Evolutionary conservation across 2,329 filamentous ascomycete genomes (phyloP).

Genomic region (Colletotrichum aenigma): DNA sequence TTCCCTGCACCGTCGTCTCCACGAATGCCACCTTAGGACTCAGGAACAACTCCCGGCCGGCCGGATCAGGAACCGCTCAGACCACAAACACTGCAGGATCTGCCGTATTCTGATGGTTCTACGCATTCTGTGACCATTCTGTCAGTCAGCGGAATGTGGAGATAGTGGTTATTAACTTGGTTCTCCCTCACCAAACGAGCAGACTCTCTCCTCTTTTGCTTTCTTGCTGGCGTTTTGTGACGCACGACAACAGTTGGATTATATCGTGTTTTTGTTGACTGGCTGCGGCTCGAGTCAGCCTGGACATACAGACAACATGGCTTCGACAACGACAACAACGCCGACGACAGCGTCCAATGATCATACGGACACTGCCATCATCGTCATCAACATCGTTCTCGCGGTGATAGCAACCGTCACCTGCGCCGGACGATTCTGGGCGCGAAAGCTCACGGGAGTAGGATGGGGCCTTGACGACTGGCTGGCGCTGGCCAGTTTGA

Average conservation of each 20-base stretch:
- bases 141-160: not conserved
- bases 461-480: conserved; percentile 4
- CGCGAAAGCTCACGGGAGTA: not conserved
- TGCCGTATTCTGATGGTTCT: not conserved
- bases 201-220: not conserved
- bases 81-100: not conserved
- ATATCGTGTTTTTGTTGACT: not conserved
- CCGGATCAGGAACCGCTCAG: not conserved
- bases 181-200: not conserved
- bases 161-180: not conserved
- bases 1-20: not conserved
- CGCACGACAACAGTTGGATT: not conserved
- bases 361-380: not conserved
- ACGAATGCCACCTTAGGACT: not conserved
- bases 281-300: not conserved
- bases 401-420: not conserved
- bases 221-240: not conserved
- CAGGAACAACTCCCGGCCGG: not conserved
- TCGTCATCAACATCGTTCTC: not conserved
- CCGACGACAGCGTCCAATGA: not conserved
- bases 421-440: not conserved
- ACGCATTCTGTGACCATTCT: not conserved
- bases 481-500: not conserved
- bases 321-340: not conserved
- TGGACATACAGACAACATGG: not conserved